Conservation (phyloP, 129 eudicot genomes). For the Daucus carota region DNA sequence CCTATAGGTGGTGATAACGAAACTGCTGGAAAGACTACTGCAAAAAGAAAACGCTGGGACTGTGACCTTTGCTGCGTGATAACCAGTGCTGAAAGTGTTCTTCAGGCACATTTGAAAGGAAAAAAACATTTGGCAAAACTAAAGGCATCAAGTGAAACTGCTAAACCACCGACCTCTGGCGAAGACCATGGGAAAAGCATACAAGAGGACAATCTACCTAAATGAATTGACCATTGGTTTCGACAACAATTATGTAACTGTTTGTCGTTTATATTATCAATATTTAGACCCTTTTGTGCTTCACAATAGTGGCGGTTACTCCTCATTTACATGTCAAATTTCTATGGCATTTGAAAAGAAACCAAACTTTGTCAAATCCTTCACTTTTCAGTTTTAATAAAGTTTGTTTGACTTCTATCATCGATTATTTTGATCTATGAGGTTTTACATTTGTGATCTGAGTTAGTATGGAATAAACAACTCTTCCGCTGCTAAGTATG, state of each 20-base stretch:
- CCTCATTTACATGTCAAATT: neutral
- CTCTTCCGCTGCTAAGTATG: too few species aligned
- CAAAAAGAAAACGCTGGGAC: neutral
- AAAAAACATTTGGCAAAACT: neutral
- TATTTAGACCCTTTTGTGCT: neutral
- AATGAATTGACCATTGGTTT: neutral
- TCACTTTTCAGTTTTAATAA: neutral
- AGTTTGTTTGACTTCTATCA: too few species aligned
- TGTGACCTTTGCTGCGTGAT: neutral
- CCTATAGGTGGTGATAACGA: neutral
- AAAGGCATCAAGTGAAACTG: neutral
- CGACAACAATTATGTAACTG: neutral
- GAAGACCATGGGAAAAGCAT: too few species aligned
- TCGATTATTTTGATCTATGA: too few species aligned
- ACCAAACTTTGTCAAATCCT: too few species aligned
- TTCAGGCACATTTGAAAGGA: neutral
- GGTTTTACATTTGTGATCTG: neutral
- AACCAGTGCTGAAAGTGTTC: neutral
- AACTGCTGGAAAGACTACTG: neutral
- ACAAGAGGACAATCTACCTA: too few species aligned
- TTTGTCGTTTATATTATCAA: neutral
- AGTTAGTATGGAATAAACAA: too few species aligned
- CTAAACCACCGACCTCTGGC: neutral
- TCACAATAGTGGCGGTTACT: neutral
- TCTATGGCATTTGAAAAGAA: neutral